These are phyloP conservation scores for Fusarium irregulare DNA, from an alignment of 2,329 filamentous ascomycete genomes.

Conservation along the genomic window DNA sequence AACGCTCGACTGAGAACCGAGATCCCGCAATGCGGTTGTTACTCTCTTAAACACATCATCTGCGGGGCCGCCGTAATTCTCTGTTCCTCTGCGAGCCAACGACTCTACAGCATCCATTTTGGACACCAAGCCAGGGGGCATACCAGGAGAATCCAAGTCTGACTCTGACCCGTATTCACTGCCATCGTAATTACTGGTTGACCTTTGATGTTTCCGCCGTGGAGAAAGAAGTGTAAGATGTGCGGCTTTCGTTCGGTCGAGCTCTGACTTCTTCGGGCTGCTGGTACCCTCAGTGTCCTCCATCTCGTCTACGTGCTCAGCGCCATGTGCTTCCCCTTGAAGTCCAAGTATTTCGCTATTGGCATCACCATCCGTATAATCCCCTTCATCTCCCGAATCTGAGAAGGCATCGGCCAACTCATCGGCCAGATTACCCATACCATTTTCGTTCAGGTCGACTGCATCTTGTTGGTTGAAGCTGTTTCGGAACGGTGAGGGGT, in stretches of 20 bases:
- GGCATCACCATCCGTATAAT: constrained; percentile 58
- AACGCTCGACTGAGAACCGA: constrained; percentile 78
- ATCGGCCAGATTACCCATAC: constrained; percentile 82
- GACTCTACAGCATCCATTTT: constrained; percentile 80
- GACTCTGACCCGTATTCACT: constrained; percentile 80
- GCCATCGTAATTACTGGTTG: constrained; percentile 73
- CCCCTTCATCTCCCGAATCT: constrained; percentile 71
- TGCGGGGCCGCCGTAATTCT: constrained; percentile 71
- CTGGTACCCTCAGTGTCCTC: constrained; percentile 12
- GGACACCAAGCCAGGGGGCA: constrained; percentile 73
- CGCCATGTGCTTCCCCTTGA: constrained; percentile 6
- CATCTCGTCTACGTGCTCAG: constrained; percentile 28
- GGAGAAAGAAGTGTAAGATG: constrained; percentile 60
- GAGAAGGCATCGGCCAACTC: constrained; percentile 81
- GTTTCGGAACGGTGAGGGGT: constrained; percentile 60
- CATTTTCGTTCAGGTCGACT: constrained; percentile 63
- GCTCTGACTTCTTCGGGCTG: constrained; percentile 34
- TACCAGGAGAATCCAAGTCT: constrained; percentile 75
- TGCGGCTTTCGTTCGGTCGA: constrained; percentile 49
- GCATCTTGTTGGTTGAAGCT: constrained; percentile 62
- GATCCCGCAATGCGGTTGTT: constrained; percentile 74
- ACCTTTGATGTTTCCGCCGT: constrained; percentile 62
- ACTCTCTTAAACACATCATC: constrained; percentile 77
- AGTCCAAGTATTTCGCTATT: constrained; percentile 35
- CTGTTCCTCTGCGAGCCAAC: constrained; percentile 72